Evolutionary conservation across 805 yeast genomes (phyloP), one percentile per base, ranked within the genome.

Genomic region (Schwanniomyces vanrijiae): DNA sequence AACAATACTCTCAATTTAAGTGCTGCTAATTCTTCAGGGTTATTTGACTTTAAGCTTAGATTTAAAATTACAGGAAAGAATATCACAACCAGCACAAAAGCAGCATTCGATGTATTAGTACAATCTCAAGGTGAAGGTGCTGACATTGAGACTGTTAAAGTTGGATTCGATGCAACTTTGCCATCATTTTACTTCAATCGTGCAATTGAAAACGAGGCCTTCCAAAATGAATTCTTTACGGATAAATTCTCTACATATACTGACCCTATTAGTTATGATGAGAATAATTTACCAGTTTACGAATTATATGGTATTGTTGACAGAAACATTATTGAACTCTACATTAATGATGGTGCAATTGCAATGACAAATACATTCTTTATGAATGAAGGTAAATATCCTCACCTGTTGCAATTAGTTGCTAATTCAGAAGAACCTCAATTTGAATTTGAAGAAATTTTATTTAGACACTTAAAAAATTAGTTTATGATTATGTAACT

Each of bases 311-410:
- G 68, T 39, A 47, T 66, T 18, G 52, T 62, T 28, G 69, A 66
- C 51, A 54, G 55, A 42, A 62, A 62, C 44, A 54, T 64, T 40
- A 21, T 62, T n/a, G 71, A 65, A 47, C 34, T 65, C 18, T 65
- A 52, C 51, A 60, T 63, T 53, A 63, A 63, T 46, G 55, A 65
- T 41, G 69, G 69, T 20, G 51, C 59, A 5, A 41, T 47, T 16
- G 51, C 59, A 6, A 51, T 58, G 16, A 66, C 71, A 8, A 58
- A 63, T 50, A 51, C 59, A 3, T 66, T 64, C 54, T 66, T 64
- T 55, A 50, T 61, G 44, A 47, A 52, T 14, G 52, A 55, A 40
- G 47, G 43, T 10, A 44, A 40, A 24, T 25, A 18, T 35, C 45
- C 45, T 18, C 40, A 42, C 13, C 40, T 33, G 25, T 33, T 42